Conservation (phyloP, 768 basidiomycete species). For the Calocera cornea region DNA sequence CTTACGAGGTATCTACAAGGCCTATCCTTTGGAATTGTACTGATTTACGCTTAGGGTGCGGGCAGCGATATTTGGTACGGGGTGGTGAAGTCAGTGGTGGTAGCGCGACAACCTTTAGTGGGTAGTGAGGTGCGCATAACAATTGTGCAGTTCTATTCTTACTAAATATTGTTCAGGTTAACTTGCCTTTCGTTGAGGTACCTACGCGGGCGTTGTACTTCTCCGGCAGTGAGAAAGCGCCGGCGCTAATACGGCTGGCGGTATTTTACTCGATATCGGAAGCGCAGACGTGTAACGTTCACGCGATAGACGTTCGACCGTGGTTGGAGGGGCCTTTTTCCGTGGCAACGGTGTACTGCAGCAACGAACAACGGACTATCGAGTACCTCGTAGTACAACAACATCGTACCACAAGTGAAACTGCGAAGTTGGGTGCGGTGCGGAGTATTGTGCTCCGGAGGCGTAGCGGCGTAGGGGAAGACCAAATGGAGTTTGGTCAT, state of each 20-base stretch:
- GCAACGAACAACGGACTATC: background rate
- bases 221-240: background rate
- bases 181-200: background rate
- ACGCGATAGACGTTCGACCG: background rate
- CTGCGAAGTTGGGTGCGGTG: no score
- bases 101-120: background rate
- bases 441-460: background rate
- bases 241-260: background rate
- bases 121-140: no score
- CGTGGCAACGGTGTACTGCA: background rate
- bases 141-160: background rate
- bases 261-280: background rate
- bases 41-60: no score
- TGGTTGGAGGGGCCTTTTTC: background rate
- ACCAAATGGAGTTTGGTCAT: background rate
- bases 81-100: background rate
- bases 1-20: no score
- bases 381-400: background rate
- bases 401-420: background rate
- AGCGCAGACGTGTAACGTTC: background rate
- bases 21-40: no score
- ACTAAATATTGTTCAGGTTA: background rate
- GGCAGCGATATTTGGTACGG: background rate
- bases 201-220: background rate
- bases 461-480: background rate